phyloP scores from a whole-genome alignment of 2,329 filamentous ascomycete species.

The Fusarium metavorans region DNA sequence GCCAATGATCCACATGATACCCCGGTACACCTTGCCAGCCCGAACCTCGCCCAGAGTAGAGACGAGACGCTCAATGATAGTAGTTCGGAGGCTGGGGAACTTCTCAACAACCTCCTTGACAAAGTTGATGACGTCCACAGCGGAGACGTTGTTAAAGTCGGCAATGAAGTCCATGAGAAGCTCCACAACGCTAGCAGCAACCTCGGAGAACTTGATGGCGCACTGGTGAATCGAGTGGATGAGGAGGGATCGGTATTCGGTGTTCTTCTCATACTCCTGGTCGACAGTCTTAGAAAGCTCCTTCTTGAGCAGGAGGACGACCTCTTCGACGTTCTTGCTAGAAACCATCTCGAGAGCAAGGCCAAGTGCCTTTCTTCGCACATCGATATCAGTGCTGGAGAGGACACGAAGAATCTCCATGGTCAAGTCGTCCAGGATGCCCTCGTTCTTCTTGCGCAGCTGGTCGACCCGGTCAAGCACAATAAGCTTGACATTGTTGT shows the following conservation, averaged over 20 bases:
- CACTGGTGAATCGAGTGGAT: slow-evolving; percentile 99
- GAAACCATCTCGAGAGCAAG: slow-evolving; percentile 98
- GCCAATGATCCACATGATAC: slow-evolving; percentile 96
- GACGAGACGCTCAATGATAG: slow-evolving; percentile 89
- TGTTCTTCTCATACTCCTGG: slow-evolving; percentile 98
- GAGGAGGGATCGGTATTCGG: slow-evolving; percentile 91
- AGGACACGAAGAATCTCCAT: slow-evolving; percentile 98
- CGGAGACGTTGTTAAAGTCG: slow-evolving; percentile 96
- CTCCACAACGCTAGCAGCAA: slow-evolving; percentile 95
- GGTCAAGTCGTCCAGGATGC: slow-evolving; percentile 89
- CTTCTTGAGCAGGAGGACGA: slow-evolving; percentile 95
- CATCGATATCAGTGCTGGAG: slow-evolving; percentile 95
- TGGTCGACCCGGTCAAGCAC: slow-evolving; percentile 95
- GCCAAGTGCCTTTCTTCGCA: slow-evolving; percentile 88
- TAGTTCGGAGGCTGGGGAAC: slow-evolving; percentile 88
- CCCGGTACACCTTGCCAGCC: slow-evolving; percentile 96
- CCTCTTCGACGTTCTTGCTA: slow-evolving; percentile 98
- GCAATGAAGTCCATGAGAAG: slow-evolving; percentile 99
- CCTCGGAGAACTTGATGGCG: slow-evolving; percentile 98
- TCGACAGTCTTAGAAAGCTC: slow-evolving; percentile 97
- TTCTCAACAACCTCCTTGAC: slow-evolving; percentile 99
- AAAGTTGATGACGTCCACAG: slow-evolving; percentile 97
- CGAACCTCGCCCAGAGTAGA: slow-evolving; percentile 92
- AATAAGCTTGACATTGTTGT: slow-evolving; percentile 99
- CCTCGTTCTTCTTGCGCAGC: slow-evolving; percentile 87